Percentiles rank a stretch among this genome's conserved stretches.
These are phyloP conservation scores for Salicornia ramosissima DNA, from an alignment of 148 eudicot genomes.

Conservation along the genomic window DNA sequence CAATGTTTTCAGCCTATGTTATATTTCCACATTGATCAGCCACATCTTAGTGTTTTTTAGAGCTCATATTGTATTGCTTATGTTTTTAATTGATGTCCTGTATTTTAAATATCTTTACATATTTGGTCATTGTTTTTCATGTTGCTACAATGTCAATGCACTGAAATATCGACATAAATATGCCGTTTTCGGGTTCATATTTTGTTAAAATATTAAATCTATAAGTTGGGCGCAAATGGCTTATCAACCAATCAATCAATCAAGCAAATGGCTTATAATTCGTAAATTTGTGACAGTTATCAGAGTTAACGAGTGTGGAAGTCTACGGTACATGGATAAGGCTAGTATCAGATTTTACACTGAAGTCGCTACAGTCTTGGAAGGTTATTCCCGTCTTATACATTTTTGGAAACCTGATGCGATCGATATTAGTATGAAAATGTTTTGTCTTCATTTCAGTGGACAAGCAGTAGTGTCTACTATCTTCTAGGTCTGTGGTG, in stretches of 20 bases:
- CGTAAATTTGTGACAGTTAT: slow-evolving; percentile 35
- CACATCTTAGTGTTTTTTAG: background rate
- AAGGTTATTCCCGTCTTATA: slow-evolving; percentile 36
- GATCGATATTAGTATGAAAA: background rate
- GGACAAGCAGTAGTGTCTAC: slow-evolving; percentile 94
- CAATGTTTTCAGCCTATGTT: background rate
- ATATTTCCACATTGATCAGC: background rate
- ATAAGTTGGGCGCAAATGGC: background rate
- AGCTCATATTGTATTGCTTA: background rate
- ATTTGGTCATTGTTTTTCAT: background rate
- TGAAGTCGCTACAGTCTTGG: slow-evolving; percentile 68
- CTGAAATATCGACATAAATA: slow-evolving; percentile 1
- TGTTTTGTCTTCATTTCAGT: slow-evolving; percentile 37
- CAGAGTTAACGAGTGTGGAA: slow-evolving; percentile 56
- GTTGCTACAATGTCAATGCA: background rate
- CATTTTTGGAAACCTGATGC: slow-evolving; percentile 2
- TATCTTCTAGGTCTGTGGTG: slow-evolving; percentile 94
- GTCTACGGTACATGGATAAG: slow-evolving; percentile 54
- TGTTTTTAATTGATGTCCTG: background rate
- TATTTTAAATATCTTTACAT: background rate
- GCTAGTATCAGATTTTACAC: slow-evolving; percentile 54
- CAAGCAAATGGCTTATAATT: background rate
- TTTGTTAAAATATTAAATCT: no score
- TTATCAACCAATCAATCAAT: no score
- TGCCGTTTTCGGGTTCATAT: no score